phyloP scores from a whole-genome alignment of 2,329 filamentous ascomycete species.

The Claviceps sp. region DNA sequence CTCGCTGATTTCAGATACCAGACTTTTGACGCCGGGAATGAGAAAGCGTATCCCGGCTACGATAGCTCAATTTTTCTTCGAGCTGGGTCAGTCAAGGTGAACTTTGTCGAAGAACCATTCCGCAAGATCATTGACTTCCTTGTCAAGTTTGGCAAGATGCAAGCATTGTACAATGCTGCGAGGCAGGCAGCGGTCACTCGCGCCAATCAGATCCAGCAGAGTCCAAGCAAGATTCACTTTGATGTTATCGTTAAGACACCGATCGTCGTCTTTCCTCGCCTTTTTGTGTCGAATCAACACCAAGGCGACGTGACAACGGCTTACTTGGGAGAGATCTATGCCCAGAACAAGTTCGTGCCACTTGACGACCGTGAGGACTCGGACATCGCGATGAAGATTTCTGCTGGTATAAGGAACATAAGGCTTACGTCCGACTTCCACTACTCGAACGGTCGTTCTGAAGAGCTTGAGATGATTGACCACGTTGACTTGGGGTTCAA shows the following conservation, averaged over 20 bases:
- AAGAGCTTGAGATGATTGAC: conserved; percentile 93
- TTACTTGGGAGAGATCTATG: conserved; percentile 94
- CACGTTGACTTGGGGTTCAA: conserved; percentile 91
- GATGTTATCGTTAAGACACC: conserved; percentile 89
- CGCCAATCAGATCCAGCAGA: conserved; percentile 85
- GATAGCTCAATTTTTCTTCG: conserved; percentile 84
- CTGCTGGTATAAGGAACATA: conserved; percentile 83
- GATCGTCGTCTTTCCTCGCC: conserved; percentile 85
- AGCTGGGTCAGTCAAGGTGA: conserved; percentile 90
- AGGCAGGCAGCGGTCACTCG: conserved; percentile 88
- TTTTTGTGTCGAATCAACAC: conserved; percentile 54
- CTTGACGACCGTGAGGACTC: conserved; percentile 64
- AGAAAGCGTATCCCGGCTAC: conserved; percentile 75
- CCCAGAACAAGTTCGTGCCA: conserved; percentile 80
- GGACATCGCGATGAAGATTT: conserved; percentile 75
- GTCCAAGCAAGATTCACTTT: conserved; percentile 80
- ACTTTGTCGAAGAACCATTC: conserved; percentile 94
- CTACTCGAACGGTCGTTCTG: conserved; percentile 56
- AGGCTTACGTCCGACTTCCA: conserved; percentile 81
- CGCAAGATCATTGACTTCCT: conserved; percentile 95
- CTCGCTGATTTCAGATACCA: conserved; percentile 96
- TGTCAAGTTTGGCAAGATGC: conserved; percentile 99
- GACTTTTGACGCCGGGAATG: conserved; percentile 67
- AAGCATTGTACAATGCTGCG: conserved; percentile 94
- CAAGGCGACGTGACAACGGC: conserved; percentile 77